Percentiles rank a stretch among this genome's conserved stretches.
Conservation (phyloP, 2,329 filamentous ascomycete genomes). For the Elsinoe ampelina region DNA sequence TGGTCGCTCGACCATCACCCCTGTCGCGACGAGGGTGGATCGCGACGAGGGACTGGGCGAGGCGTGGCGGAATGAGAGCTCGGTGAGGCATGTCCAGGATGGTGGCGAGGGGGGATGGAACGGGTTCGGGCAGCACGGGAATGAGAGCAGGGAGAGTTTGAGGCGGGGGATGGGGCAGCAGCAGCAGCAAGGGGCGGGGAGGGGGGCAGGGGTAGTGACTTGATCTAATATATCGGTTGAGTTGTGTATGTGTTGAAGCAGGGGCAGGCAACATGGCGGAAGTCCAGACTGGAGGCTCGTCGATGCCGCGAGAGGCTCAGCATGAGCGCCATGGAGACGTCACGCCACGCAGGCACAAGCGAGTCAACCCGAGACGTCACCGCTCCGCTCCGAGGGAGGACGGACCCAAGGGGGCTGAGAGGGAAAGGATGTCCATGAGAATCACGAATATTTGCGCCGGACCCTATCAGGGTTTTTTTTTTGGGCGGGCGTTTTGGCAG, state of each 20-base stretch:
- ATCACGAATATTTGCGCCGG: no score
- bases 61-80: constrained; percentile 73
- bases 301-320: no score
- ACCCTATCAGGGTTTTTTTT: no score
- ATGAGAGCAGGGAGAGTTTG: constrained; percentile 23
- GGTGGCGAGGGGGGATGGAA: constrained; percentile 10
- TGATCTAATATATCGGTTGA: constrained; percentile 11
- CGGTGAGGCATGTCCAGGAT: constrained; percentile 60
- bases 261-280: background rate
- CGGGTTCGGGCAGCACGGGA: constrained; percentile 23
- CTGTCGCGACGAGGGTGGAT: constrained; percentile 63
- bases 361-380: no score
- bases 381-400: no score
- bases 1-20: constrained; percentile 36
- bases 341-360: no score
- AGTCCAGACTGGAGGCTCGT: no score
- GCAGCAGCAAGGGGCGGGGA: constrained; percentile 11
- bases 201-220: constrained; percentile 22
- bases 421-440: no score
- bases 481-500: no score
- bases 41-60: constrained; percentile 66
- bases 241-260: background rate
- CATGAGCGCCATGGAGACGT: no score
- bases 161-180: constrained; percentile 20
- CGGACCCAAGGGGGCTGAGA: background rate